Conservation (phyloP, 768 basidiomycete genomes). For the Podaxis pistillaris region DNA sequence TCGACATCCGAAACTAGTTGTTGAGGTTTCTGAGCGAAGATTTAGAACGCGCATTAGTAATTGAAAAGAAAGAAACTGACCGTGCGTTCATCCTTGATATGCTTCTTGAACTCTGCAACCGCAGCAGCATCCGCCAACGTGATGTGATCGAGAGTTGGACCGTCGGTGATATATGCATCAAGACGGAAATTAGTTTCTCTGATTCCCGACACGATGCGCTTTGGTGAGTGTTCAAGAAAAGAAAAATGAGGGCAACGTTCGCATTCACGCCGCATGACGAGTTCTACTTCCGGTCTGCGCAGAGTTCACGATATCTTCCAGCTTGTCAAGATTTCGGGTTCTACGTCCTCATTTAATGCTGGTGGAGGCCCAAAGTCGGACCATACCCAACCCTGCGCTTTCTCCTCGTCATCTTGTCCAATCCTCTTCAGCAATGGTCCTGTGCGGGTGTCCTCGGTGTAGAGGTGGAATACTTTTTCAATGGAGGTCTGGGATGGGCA, state of each 20-base stretch:
- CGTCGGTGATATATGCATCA: neutral
- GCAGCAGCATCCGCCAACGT: neutral
- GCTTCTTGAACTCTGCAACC: neutral
- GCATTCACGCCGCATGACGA: neutral
- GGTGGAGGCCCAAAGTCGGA: too few relatives aligned
- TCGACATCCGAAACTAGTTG: neutral
- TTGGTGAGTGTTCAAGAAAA: neutral
- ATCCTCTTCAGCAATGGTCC: too few relatives aligned
- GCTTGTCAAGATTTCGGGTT: neutral
- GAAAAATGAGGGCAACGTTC: neutral
- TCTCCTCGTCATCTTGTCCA: too few relatives aligned
- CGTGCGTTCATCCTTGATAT: neutral
- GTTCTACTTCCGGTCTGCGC: neutral
- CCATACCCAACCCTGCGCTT: too few relatives aligned
- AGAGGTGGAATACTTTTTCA: too few relatives aligned
- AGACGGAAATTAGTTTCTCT: neutral
- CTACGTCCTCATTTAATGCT: neutral
- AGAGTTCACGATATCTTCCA: neutral
- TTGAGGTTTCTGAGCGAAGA: neutral
- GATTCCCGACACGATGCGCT: neutral
- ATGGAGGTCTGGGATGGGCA: too few relatives aligned
- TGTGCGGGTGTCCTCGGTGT: neutral
- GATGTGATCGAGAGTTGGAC: neutral
- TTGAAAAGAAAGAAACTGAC: neutral
- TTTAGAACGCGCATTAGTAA: neutral